Conservation (phyloP, 192 early-diverging fungal genomes). For the Ramicandelaber brevisporus region DNA sequence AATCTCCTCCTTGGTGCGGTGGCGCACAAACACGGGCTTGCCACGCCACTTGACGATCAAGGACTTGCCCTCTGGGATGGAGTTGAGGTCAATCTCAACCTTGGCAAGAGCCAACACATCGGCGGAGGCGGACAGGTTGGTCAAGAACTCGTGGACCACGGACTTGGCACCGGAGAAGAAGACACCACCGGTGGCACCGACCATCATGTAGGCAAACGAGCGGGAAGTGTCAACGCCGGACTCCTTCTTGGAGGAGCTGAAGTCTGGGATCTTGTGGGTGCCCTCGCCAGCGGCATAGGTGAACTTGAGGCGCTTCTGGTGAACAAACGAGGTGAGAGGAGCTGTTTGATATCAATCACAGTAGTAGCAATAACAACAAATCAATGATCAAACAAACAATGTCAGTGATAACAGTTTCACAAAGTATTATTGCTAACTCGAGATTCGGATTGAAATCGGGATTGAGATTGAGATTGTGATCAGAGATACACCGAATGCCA, state of each 20-base stretch:
- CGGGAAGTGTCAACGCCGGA: constrained; percentile 35
- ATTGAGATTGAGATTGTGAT: no score
- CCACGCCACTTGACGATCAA: constrained; percentile 97
- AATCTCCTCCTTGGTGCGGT: constrained; percentile 86
- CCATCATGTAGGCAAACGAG: constrained; percentile 76
- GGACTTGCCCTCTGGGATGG: constrained; percentile 92
- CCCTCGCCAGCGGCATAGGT: constrained; percentile 25
- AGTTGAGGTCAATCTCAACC: constrained; percentile 76
- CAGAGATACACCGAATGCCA: no score
- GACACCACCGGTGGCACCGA: constrained; percentile 67
- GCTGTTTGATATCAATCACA: constrained; percentile 2
- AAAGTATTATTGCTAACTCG: no score
- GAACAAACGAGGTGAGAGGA: background rate
- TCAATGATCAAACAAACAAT: background rate
- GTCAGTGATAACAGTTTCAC: constrained; percentile 1
- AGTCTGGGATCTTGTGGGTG: constrained; percentile 43
- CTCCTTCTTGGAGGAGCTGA: constrained; percentile 50
- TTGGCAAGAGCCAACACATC: constrained; percentile 96
- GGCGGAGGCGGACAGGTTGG: constrained; percentile 82
- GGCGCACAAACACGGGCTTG: constrained; percentile 94
- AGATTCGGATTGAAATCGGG: no score
- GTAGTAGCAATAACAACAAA: constrained; percentile 8
- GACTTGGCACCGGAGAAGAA: constrained; percentile 68
- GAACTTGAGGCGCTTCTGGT: constrained; percentile 22
- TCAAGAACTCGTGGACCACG: constrained; percentile 49